These are phyloP conservation scores for Yueomyces sp. DNA, from an alignment of 805 yeast species.

Conservation along the genomic window DNA sequence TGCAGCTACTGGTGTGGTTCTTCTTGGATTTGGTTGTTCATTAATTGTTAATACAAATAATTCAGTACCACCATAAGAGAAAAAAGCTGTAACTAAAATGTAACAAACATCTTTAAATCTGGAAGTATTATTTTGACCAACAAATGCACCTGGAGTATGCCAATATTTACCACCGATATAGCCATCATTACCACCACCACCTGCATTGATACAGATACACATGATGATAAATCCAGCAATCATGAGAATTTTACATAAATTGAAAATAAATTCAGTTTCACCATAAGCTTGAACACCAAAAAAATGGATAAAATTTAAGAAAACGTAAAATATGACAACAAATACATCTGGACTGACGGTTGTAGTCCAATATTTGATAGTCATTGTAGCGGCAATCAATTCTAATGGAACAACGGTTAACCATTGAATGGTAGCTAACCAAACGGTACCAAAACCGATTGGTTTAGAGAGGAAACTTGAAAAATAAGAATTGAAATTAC, in stretches of 20 bases:
- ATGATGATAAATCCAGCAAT: conserved; percentile 45
- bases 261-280: conserved; percentile 51
- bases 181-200: conserved; percentile 43
- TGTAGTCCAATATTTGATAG: conserved; percentile 38
- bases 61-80: conserved; percentile 58
- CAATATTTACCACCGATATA: conserved; percentile 49
- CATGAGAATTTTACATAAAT: conserved; percentile 41
- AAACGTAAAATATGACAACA: conserved; percentile 40
- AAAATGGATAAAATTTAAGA: conserved; percentile 39
- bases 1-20: conserved; percentile 48
- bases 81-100: conserved; percentile 47
- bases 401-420: conserved; percentile 53
- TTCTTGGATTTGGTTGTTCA: conserved; percentile 47
- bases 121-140: conserved; percentile 13
- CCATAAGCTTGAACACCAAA: conserved; percentile 56
- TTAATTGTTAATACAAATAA: conserved; percentile 54
- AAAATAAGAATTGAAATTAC: conserved; percentile 29
- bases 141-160: conserved; percentile 41
- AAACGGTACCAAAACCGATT: conserved; percentile 60
- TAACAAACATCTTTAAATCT: conserved; percentile 54
- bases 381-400: conserved; percentile 43
- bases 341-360: conserved; percentile 38
- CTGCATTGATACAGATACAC: conserved; percentile 41
- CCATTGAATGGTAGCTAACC: conserved; percentile 57
- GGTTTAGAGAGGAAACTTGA: conserved; percentile 45